Conservation (phyloP, 306 rosid species). For the Cucumis hystrix region DNA sequence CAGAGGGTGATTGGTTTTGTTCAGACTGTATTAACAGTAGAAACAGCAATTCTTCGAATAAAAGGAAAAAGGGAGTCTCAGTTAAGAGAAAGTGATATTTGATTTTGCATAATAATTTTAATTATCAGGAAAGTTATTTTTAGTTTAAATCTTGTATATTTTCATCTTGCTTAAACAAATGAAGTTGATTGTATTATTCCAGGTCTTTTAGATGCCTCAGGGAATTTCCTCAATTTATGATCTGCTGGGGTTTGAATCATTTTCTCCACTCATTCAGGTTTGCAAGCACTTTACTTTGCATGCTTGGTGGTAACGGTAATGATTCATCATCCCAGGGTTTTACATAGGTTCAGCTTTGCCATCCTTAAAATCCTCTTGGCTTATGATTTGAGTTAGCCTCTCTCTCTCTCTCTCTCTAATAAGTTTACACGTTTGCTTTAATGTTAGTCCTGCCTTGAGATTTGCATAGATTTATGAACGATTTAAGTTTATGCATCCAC, state of each 20-base stretch:
- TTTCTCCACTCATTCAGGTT: background rate
- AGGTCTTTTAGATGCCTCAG: background rate
- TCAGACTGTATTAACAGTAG: slow-evolving; percentile 31
- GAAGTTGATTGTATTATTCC: background rate
- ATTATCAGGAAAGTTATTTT: background rate
- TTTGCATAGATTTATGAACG: background rate
- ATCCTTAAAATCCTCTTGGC: background rate
- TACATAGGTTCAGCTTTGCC: background rate
- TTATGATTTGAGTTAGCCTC: background rate
- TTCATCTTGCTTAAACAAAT: background rate
- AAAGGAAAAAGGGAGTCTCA: slow-evolving; percentile 34
- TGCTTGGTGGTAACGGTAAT: background rate
- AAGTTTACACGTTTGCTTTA: background rate
- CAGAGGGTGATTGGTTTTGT: slow-evolving; percentile 86
- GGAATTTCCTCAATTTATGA: background rate
- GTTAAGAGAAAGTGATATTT: slow-evolving; percentile 18
- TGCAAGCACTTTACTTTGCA: background rate
- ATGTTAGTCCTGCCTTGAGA: background rate
- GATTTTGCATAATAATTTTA: background rate
- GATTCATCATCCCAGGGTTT: background rate
- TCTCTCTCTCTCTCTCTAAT: no score
- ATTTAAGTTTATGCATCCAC: background rate
- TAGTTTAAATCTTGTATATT: background rate
- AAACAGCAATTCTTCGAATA: slow-evolving; percentile 22
- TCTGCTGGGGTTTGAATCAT: background rate